Evolutionary conservation across 2,329 filamentous ascomycete species (phyloP).

Genomic region (Kalaharituber pfeilii): DNA sequence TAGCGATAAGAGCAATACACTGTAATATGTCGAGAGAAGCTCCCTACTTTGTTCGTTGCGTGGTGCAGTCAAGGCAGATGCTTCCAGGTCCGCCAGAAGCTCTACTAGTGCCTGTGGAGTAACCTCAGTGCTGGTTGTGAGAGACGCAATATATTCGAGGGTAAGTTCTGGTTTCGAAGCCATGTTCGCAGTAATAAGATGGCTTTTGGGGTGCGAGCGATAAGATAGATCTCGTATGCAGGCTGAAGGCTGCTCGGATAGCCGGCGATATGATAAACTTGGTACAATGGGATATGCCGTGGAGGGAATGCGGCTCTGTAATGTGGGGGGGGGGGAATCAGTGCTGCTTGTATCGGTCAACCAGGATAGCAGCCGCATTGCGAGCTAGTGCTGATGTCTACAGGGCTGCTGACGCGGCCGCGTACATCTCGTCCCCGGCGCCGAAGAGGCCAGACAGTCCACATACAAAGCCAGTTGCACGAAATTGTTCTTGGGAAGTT

Average conservation of each 20-base stretch:
- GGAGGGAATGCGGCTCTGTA: neutral
- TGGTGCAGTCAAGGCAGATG: conserved; percentile 6
- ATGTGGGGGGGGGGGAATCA: neutral
- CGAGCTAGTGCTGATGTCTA: neutral
- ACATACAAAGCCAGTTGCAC: neutral
- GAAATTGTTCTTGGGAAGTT: neutral
- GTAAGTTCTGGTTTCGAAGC: conserved; percentile 1
- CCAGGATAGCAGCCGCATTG: no score
- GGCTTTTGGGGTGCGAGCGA: neutral
- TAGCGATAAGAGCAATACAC: conserved; percentile 18
- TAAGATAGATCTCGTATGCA: no score
- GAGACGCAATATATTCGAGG: conserved; percentile 7
- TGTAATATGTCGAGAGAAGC: conserved; percentile 20
- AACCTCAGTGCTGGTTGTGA: conserved; percentile 9
- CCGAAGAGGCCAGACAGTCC: neutral
- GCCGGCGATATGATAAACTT: no score
- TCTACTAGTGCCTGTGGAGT: conserved; percentile 13
- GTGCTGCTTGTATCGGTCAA: neutral
- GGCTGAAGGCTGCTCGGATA: neutral
- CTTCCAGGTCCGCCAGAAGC: conserved; percentile 13
- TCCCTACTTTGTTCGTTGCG: conserved; percentile 12
- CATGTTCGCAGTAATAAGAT: conserved; percentile 3
- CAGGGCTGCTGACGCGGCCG: neutral
- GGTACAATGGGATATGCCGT: neutral
- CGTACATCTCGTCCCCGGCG: neutral